Evolutionary conservation across 2,329 filamentous ascomycete species (phyloP).

Genomic region (Aureobasidium sp.): DNA sequence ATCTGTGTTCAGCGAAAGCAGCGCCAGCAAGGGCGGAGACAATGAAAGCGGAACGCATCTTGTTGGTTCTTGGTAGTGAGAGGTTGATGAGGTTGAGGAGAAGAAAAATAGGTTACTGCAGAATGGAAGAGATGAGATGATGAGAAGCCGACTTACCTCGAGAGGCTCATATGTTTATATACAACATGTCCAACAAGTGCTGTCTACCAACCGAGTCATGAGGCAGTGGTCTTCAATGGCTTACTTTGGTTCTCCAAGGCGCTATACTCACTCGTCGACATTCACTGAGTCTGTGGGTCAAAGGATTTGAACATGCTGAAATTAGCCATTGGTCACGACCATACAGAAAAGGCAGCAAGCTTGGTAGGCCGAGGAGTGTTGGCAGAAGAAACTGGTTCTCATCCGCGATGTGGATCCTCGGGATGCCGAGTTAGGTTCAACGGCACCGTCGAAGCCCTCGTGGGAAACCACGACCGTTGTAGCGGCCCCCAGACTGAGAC

Average conservation of each 20-base stretch:
- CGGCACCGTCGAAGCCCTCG: conserved; percentile 9
- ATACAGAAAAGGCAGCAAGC: neutral
- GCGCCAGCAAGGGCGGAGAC: conserved; percentile 13
- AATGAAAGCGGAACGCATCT: conserved; percentile 6
- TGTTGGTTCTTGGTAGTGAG: neutral
- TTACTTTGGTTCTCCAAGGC: neutral
- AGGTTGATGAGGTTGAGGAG: neutral
- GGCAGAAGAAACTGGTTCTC: conserved; percentile 16
- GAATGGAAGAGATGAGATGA: neutral
- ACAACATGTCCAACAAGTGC: neutral
- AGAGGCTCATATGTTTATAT: neutral
- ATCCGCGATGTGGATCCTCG: conserved; percentile 5
- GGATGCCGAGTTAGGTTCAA: neutral
- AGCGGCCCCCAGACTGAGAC: conserved; percentile 11
- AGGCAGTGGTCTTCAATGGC: neutral
- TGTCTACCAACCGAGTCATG: neutral
- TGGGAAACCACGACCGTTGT: neutral
- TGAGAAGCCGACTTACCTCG: neutral
- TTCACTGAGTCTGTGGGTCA: neutral
- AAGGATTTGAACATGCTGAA: conserved; percentile 4
- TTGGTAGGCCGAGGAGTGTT: neutral
- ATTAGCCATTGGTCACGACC: neutral
- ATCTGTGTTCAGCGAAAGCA: conserved; percentile 9
- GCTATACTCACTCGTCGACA: conserved; percentile 9
- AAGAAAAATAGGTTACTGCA: neutral